These are phyloP conservation scores for Ustilago sp. DNA, from an alignment of 1,284 basidiomycete genomes.

Conservation along the genomic window DNA sequence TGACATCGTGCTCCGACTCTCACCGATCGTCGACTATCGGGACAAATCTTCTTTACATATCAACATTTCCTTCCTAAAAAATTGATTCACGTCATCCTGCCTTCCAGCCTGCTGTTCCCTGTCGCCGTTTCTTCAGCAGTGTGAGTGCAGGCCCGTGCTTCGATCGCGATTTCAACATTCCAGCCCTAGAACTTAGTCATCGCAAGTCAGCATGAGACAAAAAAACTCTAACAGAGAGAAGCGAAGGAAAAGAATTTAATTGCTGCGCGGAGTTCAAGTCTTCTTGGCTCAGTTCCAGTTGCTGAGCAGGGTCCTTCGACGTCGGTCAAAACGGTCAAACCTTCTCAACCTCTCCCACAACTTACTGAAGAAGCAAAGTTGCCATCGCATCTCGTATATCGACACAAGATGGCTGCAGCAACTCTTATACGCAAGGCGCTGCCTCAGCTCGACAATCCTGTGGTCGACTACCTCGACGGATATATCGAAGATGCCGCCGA, in stretches of 20 bases:
- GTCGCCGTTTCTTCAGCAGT: not conserved
- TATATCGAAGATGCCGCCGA: constrained; percentile 87
- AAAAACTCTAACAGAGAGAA: not conserved
- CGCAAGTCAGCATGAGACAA: not conserved
- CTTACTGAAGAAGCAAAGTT: constrained; percentile 1
- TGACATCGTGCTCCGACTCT: too few relatives aligned
- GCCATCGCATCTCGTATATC: not conserved
- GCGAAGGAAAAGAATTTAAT: not conserved
- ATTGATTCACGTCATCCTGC: constrained; percentile 27
- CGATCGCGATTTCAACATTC: not conserved
- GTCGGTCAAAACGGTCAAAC: not conserved
- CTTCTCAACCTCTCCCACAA: not conserved
- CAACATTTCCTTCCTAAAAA: not conserved
- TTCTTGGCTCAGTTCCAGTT: constrained; percentile 5
- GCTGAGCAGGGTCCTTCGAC: not conserved
- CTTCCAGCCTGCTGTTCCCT: not conserved
- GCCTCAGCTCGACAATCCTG: constrained; percentile 89
- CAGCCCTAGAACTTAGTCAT: constrained; percentile 6
- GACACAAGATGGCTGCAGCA: constrained; percentile 72
- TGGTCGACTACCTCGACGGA: constrained; percentile 91
- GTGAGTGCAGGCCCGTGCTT: constrained; percentile 8
- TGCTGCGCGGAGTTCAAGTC: constrained; percentile 2
- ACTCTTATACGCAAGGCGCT: constrained; percentile 82
- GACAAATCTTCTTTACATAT: too few relatives aligned
- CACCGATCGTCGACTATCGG: too few relatives aligned